Percentiles rank a stretch among this genome's conserved stretches.
phyloP scores from a whole-genome alignment of 441 rosid genomes.

The Erodium texanum region DNA sequence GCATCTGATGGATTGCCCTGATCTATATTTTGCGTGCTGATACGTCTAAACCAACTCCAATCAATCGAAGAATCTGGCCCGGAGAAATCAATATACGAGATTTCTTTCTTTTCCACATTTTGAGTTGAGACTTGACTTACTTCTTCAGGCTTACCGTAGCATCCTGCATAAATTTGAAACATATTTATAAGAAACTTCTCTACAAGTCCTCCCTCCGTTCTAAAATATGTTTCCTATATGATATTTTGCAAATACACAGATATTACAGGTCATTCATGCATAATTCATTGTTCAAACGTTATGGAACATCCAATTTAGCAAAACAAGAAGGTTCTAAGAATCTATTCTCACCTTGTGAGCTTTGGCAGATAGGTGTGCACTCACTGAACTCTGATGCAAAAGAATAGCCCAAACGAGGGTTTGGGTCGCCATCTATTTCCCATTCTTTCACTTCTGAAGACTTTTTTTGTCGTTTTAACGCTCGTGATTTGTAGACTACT shows the following conservation, averaged over 20 bases:
- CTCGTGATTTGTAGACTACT: slow-evolving; percentile 13
- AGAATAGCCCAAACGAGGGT: slow-evolving; percentile 10
- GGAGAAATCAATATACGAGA: slow-evolving; percentile 9
- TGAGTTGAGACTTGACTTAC: not conserved
- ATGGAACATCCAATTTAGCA: too few species aligned
- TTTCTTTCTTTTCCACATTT: slow-evolving; percentile 11
- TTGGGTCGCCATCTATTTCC: slow-evolving; percentile 10
- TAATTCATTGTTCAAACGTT: too few species aligned
- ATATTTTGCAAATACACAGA: too few species aligned
- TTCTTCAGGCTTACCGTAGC: slow-evolving; percentile 9
- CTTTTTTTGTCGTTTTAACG: slow-evolving; percentile 10
- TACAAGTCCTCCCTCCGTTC: not conserved
- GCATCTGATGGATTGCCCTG: slow-evolving; percentile 23
- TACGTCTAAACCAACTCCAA: slow-evolving; percentile 18
- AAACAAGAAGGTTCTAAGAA: too few species aligned
- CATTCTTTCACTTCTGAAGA: slow-evolving; percentile 3
- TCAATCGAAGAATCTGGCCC: slow-evolving; percentile 20
- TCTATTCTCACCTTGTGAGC: slow-evolving; percentile 11
- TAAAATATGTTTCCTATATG: too few species aligned
- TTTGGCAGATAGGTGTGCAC: slow-evolving; percentile 6
- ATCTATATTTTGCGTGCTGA: slow-evolving; percentile 9
- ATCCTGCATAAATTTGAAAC: slow-evolving; percentile 15
- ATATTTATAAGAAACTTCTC: not conserved
- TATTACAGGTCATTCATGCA: too few species aligned
- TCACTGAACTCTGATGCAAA: slow-evolving; percentile 12